Conservation (phyloP, 768 basidiomycete species). For the Macrolepiota fuliginosa region DNA sequence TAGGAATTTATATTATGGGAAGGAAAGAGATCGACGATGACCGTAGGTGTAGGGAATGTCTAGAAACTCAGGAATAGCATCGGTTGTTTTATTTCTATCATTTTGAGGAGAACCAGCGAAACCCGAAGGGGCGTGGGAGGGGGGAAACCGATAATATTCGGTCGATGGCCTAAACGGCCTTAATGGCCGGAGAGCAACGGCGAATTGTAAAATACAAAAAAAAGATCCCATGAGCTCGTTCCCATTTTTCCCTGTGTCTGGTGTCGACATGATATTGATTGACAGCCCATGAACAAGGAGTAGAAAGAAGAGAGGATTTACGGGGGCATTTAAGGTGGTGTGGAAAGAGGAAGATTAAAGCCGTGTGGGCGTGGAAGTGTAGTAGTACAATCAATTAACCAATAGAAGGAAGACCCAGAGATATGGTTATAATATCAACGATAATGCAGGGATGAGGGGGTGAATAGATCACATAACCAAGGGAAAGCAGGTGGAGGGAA, state of each 20-base stretch:
- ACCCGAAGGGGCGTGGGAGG: no score
- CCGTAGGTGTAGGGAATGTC: no score
- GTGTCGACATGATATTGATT: not conserved
- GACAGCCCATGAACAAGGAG: not conserved
- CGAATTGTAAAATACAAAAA: not conserved
- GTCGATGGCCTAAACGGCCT: not conserved
- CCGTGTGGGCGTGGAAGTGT: not conserved
- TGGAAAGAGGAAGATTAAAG: not conserved
- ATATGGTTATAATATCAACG: not conserved
- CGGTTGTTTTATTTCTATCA: no score
- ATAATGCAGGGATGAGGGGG: conserved; percentile 1
- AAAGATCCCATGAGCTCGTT: not conserved
- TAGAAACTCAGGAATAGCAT: no score
- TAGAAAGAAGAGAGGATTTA: not conserved
- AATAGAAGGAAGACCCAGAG: conserved; percentile 5
- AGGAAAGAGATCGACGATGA: no score
- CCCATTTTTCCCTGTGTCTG: not conserved
- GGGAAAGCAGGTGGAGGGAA: conserved; percentile 1
- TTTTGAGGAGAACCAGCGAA: no score
- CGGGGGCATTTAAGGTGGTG: not conserved
- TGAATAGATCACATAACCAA: conserved; percentile 3
- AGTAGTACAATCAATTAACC: not conserved
- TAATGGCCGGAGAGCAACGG: not conserved
- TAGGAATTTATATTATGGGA: no score
- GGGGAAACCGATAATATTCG: no score